Evolutionary conservation across 345 rosid species (phyloP).

Genomic region (Populus nigra): DNA sequence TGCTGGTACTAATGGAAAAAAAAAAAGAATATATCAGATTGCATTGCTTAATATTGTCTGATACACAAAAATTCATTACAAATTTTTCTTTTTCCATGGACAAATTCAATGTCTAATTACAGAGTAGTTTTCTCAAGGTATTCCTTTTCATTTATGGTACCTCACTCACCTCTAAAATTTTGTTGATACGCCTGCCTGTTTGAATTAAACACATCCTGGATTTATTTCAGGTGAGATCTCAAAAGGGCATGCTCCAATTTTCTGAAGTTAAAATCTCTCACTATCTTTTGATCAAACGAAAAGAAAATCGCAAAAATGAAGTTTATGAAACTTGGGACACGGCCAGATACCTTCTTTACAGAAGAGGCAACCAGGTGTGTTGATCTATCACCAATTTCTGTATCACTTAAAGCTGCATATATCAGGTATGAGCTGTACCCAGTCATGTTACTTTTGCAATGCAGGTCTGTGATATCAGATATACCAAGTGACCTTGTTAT

Average conservation of each 20-base stretch:
- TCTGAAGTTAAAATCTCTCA: slow-evolving; percentile 7
- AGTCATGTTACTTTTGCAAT: slow-evolving; percentile 7
- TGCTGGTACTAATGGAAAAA: neutral
- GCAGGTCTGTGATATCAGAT: slow-evolving; percentile 77
- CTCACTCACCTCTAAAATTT: neutral
- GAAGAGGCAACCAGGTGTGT: slow-evolving; percentile 84
- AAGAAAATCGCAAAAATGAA: slow-evolving; percentile 51
- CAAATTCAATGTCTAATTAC: neutral
- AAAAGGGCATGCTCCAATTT: slow-evolving; percentile 18
- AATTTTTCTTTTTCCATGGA: neutral
- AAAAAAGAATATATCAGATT: neutral
- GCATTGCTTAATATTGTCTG: neutral
- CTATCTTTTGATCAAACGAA: slow-evolving; percentile 18
- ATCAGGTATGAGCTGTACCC: neutral
- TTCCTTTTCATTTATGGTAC: no score
- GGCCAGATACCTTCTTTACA: slow-evolving; percentile 84
- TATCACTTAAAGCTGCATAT: neutral
- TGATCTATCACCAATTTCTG: neutral
- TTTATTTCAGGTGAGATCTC: slow-evolving; percentile 12
- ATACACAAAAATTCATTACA: neutral
- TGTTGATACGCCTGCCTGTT: neutral
- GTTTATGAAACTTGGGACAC: slow-evolving; percentile 90
- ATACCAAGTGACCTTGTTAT: slow-evolving; percentile 61
- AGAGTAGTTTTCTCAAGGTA: neutral
- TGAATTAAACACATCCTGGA: neutral